Conservation (phyloP, 1,284 basidiomycete species). For the Melampsora larici-populina region DNA sequence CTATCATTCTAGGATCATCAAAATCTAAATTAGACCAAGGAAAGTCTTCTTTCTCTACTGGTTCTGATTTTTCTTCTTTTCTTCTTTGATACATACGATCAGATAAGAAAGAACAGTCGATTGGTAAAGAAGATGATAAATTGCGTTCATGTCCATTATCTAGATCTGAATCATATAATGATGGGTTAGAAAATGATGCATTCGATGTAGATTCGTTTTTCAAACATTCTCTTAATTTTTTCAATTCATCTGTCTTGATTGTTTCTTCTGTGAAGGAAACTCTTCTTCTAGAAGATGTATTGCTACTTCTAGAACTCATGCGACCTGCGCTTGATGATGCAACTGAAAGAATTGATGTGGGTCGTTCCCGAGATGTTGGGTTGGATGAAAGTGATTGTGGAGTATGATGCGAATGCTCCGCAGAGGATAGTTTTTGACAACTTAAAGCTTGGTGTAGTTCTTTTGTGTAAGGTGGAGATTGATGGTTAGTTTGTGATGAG, state of each 20-base stretch:
- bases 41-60: not conserved
- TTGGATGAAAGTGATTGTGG: not conserved
- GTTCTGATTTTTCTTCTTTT: not conserved
- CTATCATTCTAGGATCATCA: not conserved
- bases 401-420: too few species aligned
- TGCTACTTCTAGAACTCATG: not conserved
- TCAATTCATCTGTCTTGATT: not conserved
- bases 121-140: not conserved
- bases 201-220: too few species aligned
- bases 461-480: too few species aligned
- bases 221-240: not conserved
- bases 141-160: too few species aligned
- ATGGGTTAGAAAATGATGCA: not conserved
- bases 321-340: not conserved
- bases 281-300: not conserved
- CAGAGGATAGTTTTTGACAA: too few species aligned
- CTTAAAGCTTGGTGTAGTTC: too few species aligned
- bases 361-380: not conserved
- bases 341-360: not conserved
- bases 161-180: not conserved
- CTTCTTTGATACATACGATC: not conserved
- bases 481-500: too few species aligned
- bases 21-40: not conserved
- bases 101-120: not conserved
- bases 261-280: slow-evolving; percentile 2